Conservation (phyloP, 2,329 filamentous ascomycete species). For the Fusarium sp. region DNA sequence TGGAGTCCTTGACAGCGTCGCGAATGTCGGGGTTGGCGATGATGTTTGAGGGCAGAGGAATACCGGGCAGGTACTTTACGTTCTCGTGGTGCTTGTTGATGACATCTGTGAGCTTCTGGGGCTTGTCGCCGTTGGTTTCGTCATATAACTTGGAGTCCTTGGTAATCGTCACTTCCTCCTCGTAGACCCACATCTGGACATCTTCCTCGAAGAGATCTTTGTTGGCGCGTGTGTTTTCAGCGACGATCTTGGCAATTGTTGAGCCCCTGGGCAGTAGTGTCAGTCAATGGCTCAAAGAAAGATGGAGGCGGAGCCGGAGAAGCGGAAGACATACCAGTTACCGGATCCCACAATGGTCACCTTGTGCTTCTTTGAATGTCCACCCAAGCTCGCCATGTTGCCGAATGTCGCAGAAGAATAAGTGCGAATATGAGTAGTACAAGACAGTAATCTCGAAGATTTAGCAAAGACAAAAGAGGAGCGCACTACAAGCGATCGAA, state of each 20-base stretch:
- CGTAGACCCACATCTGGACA: conserved; percentile 99
- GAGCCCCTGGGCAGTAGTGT: conserved; percentile 74
- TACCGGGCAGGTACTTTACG: conserved; percentile 94
- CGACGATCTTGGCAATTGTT: conserved; percentile 95
- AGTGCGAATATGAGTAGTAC: neutral
- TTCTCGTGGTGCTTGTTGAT: conserved; percentile 97
- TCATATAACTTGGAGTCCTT: conserved; percentile 79
- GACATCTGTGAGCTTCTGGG: conserved; percentile 87
- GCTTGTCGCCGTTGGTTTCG: conserved; percentile 66
- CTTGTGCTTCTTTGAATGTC: conserved; percentile 80
- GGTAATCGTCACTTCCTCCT: conserved; percentile 84
- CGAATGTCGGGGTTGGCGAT: conserved; percentile 83
- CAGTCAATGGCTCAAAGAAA: neutral
- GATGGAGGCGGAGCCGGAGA: neutral
- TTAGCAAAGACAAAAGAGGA: conserved; percentile 21
- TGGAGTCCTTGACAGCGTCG: conserved; percentile 83
- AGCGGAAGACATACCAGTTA: conserved; percentile 75
- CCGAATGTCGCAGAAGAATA: conserved; percentile 29
- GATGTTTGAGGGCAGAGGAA: conserved; percentile 83
- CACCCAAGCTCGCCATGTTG: conserved; percentile 54
- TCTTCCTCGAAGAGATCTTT: conserved; percentile 84
- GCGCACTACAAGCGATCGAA: conserved; percentile 33
- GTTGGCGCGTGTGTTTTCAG: conserved; percentile 86
- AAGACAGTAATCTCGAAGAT: conserved; percentile 24
- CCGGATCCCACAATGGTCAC: conserved; percentile 94